phyloP scores from a whole-genome alignment of 208 protist genomes.

The Angomonas ambiguus region DNA sequence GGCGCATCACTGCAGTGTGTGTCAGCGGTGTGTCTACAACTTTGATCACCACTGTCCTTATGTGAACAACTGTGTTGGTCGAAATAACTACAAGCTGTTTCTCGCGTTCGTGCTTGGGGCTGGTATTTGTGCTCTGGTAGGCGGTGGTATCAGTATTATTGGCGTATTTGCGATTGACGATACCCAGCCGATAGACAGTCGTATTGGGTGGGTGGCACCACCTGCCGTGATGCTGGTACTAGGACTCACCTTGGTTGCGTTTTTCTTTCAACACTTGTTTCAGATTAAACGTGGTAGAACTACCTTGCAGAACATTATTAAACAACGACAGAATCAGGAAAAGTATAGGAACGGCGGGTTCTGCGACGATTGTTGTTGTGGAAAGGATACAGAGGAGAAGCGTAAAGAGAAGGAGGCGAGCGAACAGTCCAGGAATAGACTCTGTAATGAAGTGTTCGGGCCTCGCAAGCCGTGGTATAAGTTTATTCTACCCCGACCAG shows the following conservation, averaged over 20 bases:
- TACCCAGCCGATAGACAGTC: not conserved
- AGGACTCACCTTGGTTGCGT: conserved; percentile 12
- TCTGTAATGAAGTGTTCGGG: conserved; percentile 13
- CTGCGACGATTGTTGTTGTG: not conserved
- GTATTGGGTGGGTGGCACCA: conserved; percentile 21
- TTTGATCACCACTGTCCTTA: conserved; percentile 92
- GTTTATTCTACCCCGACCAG: conserved; percentile 10
- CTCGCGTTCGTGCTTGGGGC: conserved; percentile 56
- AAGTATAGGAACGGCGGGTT: not conserved
- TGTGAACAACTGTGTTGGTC: conserved; percentile 86
- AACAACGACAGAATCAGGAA: not conserved
- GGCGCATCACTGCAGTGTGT: conserved; percentile 79
- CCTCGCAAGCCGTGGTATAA: conserved; percentile 5
- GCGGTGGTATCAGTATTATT: conserved; percentile 21
- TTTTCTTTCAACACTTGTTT: conserved; percentile 23
- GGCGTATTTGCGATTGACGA: conserved; percentile 33
- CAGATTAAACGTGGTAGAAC: conserved; percentile 24
- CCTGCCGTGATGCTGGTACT: conserved; percentile 19
- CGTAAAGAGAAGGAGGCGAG: not conserved
- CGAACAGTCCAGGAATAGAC: conserved; percentile 10
- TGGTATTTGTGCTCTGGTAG: conserved; percentile 16
- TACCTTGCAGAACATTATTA: conserved; percentile 29
- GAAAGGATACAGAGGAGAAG: conserved; percentile 4
- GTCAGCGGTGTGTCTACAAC: conserved; percentile 61
- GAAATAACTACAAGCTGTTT: conserved; percentile 78